Percentiles rank a stretch among this genome's conserved stretches.
Conservation (phyloP, 2,329 filamentous ascomycete species). For the Cladophialophora chaetospira region DNA sequence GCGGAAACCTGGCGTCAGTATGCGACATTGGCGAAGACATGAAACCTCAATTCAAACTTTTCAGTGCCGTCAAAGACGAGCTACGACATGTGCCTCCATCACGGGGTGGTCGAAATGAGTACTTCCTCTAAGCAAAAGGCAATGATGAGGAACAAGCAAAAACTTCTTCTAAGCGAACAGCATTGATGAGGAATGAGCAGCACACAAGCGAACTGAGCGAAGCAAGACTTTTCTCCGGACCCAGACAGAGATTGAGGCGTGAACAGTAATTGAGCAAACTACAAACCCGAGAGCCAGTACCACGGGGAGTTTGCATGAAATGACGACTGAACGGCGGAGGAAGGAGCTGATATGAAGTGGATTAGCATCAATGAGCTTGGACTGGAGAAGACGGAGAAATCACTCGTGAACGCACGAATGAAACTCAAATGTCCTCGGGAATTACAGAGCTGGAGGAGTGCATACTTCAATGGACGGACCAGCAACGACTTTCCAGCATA, state of each 20-base stretch:
- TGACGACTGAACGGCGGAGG: neutral
- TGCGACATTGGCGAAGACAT: constrained; percentile 87
- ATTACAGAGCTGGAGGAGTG: no score
- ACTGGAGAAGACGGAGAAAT: neutral
- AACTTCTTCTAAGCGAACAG: no score
- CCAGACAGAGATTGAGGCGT: no score
- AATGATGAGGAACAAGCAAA: no score
- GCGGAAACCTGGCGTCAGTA: constrained; percentile 75
- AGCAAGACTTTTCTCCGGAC: no score
- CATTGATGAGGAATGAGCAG: neutral
- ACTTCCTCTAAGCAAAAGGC: constrained; percentile 43
- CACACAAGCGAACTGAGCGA: neutral
- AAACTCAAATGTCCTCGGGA: no score
- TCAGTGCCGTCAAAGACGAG: constrained; percentile 50
- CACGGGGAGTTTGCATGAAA: neutral
- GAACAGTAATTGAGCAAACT: no score
- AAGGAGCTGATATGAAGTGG: neutral
- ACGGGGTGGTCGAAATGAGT: constrained; percentile 51
- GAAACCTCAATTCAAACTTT: constrained; percentile 76
- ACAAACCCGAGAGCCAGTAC: neutral
- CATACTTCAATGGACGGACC: no score
- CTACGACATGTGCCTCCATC: constrained; percentile 48
- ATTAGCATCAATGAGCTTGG: constrained; percentile 8
- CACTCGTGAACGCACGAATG: no score
- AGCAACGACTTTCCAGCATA: constrained; percentile 25